Percentiles rank a stretch among this genome's conserved stretches.
phyloP scores from a whole-genome alignment of 352 stramenopile species.

The Pythium phragmiticola region DNA sequence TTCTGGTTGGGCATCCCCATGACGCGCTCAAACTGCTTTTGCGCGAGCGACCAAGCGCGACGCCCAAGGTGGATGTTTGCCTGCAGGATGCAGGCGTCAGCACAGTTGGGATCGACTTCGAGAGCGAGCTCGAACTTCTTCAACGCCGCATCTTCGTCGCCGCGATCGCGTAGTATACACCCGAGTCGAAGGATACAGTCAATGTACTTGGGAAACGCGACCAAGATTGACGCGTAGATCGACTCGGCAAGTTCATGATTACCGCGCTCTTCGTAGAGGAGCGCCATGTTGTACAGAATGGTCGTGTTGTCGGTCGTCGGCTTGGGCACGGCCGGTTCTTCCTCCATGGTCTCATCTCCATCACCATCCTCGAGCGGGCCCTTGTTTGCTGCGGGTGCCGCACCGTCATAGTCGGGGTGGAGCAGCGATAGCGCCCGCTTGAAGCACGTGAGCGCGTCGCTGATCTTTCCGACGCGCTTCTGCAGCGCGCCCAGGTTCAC shows the following conservation, averaged over 20 bases:
- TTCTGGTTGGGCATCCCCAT: slow-evolving; percentile 95
- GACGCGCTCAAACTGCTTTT: slow-evolving; percentile 92
- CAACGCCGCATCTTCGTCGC: slow-evolving; percentile 85
- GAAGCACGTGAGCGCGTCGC: slow-evolving; percentile 92
- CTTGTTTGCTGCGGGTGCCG: slow-evolving; percentile 31
- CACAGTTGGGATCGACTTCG: slow-evolving; percentile 87
- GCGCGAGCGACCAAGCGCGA: slow-evolving; percentile 93
- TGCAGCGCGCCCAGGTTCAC: slow-evolving; percentile 84
- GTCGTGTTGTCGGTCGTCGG: slow-evolving; percentile 85
- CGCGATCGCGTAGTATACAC: slow-evolving; percentile 93
- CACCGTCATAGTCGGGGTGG: slow-evolving; percentile 35
- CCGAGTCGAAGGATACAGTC: slow-evolving; percentile 93
- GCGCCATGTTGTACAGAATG: slow-evolving; percentile 95
- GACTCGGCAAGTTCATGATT: slow-evolving; percentile 88
- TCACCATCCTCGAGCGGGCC: slow-evolving; percentile 25
- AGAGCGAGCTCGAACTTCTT: slow-evolving; percentile 94
- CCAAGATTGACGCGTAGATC: slow-evolving; percentile 94
- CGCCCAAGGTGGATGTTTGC: slow-evolving; percentile 95
- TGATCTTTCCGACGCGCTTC: slow-evolving; percentile 83
- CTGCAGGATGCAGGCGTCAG: slow-evolving; percentile 93
- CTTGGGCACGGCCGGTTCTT: slow-evolving; percentile 39
- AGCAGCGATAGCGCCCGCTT: slow-evolving; percentile 69
- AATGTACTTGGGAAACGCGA: slow-evolving; percentile 93
- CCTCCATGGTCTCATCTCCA: slow-evolving; percentile 33
- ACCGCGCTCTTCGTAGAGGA: slow-evolving; percentile 93